A percentile compares a stretch with the other conserved stretches of the same genome.
phyloP scores from a whole-genome alignment of 805 yeast genomes.

The Metschnikowia similis region DNA sequence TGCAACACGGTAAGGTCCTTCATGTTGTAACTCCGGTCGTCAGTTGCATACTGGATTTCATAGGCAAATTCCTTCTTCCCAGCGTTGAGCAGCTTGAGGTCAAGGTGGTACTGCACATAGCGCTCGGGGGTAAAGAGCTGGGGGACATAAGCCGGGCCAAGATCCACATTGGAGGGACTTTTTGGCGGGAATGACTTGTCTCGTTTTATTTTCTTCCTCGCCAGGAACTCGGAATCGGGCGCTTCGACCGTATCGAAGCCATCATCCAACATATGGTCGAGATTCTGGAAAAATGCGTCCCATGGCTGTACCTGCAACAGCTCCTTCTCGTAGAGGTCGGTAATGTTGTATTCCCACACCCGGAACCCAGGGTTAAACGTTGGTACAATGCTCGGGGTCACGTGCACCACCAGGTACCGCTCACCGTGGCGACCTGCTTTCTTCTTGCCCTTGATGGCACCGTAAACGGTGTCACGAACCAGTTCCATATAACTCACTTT shows the following conservation, averaged over 20 bases:
- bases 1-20: conserved; percentile 53
- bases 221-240: background rate
- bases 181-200: conserved; percentile 63
- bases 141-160: conserved; percentile 75
- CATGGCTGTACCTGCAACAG: conserved; percentile 43
- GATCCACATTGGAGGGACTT: conserved; percentile 48
- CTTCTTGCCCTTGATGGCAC: conserved; percentile 42
- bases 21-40: conserved; percentile 54
- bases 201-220: conserved; percentile 15
- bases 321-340: conserved; percentile 40
- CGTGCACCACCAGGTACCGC: conserved; percentile 65
- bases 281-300: conserved; percentile 49
- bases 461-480: conserved; percentile 52
- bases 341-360: conserved; percentile 81
- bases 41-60: conserved; percentile 67
- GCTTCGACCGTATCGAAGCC: conserved; percentile 7
- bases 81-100: conserved; percentile 47
- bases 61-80: conserved; percentile 48
- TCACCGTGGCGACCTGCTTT: conserved; percentile 45
- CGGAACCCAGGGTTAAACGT: conserved; percentile 81
- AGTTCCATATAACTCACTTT: conserved; percentile 61
- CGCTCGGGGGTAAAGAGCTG: conserved; percentile 71
- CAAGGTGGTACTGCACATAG: conserved; percentile 72
- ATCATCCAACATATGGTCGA: conserved; percentile 12
- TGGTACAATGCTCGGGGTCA: conserved; percentile 74